Evolutionary conservation across 1,139 yeast species (phyloP).

Genomic region (Hyphopichia wangnamkhiaoensis): DNA sequence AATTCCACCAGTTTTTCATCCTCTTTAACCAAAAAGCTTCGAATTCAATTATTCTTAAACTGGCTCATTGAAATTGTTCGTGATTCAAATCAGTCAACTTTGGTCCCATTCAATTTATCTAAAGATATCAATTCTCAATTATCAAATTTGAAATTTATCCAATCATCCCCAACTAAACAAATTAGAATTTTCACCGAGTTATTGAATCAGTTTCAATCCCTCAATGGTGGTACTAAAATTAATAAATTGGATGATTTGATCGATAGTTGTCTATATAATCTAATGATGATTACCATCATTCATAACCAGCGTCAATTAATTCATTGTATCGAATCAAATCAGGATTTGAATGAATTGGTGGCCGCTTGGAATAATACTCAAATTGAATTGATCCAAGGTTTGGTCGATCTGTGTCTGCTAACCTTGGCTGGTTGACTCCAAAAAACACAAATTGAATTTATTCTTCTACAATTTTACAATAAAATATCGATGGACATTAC

Average conservation of each 20-base stretch:
- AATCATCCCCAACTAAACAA: neutral
- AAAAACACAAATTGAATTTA: conserved; percentile 1
- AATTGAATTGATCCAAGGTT: conserved; percentile 11
- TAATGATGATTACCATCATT: conserved; percentile 28
- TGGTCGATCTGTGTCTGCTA: conserved; percentile 12
- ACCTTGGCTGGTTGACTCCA: conserved; percentile 10
- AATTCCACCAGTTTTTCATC: conserved; percentile 18
- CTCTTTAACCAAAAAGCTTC: conserved; percentile 17
- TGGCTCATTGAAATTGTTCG: no score
- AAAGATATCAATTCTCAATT: no score
- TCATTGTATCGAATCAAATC: conserved; percentile 4
- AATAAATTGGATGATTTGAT: conserved; percentile 42
- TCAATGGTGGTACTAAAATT: no score
- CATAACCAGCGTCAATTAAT: conserved; percentile 14
- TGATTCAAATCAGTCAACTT: no score
- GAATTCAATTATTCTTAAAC: conserved; percentile 20
- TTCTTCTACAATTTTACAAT: no score
- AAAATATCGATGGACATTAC: no score
- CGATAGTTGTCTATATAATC: conserved; percentile 38
- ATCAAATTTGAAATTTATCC: conserved; percentile 12
- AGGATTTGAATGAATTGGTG: conserved; percentile 14
- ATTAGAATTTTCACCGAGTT: neutral
- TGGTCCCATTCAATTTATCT: no score
- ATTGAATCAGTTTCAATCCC: neutral
- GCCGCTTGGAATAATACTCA: conserved; percentile 11